Evolutionary conservation across 768 basidiomycete genomes (phyloP).

Genomic region (Thelephora ganbajun): DNA sequence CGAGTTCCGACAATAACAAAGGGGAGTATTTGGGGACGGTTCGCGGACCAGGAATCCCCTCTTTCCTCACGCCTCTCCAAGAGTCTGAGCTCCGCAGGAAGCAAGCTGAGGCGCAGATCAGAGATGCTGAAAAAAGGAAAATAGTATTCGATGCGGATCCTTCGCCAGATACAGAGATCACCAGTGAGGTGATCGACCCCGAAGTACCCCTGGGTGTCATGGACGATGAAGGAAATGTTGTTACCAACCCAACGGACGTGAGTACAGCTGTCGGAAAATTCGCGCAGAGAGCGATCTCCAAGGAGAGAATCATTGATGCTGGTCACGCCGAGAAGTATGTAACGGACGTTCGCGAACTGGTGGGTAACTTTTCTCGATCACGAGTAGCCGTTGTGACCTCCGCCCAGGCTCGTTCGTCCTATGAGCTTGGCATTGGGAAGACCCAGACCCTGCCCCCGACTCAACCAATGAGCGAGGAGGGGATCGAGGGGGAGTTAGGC

Average conservation of each 20-base stretch:
- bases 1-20: conserved; percentile 47
- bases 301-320: conserved; percentile 30
- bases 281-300: no score
- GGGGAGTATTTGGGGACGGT: conserved; percentile 38
- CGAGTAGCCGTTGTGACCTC: no score
- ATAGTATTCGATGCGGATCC: conserved; percentile 55
- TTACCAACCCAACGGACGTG: conserved; percentile 18
- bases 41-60: conserved; percentile 13
- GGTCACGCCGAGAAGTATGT: conserved; percentile 24
- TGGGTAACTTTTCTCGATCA: no score
- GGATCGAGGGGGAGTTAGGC: no score
- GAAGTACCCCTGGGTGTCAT: conserved; percentile 46
- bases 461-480: no score
- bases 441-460: no score
- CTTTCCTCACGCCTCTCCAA: conserved; percentile 39
- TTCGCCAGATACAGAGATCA: conserved; percentile 36
- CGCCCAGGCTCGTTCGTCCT: no score
- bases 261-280: no score
- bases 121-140: conserved; percentile 47
- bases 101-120: conserved; percentile 43
- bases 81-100: conserved; percentile 38
- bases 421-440: no score
- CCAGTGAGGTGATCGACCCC: conserved; percentile 40
- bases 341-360: no score
- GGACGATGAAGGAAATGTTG: conserved; percentile 39